phyloP scores from a whole-genome alignment of 192 early-diverging fungal genomes.

The Coemansia erecta region DNA sequence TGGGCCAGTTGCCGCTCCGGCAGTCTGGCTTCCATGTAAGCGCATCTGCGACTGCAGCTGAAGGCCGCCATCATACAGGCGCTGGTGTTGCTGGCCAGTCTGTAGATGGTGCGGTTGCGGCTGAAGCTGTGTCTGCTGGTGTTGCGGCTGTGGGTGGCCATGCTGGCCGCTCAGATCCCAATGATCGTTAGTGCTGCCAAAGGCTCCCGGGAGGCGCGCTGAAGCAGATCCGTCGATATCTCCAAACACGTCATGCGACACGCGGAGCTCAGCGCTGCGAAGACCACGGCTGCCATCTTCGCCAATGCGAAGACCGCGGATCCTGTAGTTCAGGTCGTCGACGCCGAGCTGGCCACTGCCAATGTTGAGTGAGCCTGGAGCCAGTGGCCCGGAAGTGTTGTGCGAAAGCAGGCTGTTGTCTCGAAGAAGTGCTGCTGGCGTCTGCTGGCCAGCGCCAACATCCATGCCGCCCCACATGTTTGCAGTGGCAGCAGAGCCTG shows the following conservation, averaged over 20 bases:
- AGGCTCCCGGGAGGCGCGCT: conserved; percentile 16
- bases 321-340: conserved; percentile 39
- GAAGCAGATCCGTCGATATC: conserved; percentile 30
- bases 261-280: conserved; percentile 44
- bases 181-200: conserved; percentile 30
- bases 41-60: conserved; percentile 25
- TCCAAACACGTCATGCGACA: conserved; percentile 37
- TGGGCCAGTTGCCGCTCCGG: conserved; percentile 7
- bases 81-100: conserved; percentile 8
- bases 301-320: conserved; percentile 33
- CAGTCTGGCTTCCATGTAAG: conserved; percentile 16
- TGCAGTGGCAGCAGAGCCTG: conserved; percentile 5
- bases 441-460: conserved; percentile 9
- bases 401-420: conserved; percentile 16
- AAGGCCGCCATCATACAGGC: conserved; percentile 12
- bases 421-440: conserved; percentile 13
- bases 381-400: conserved; percentile 7
- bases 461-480: conserved; percentile 28
- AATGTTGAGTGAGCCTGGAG: conserved; percentile 16
- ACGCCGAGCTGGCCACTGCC: conserved; percentile 12
- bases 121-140: conserved; percentile 1
- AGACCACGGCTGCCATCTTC: conserved; percentile 32
- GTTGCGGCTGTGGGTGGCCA: neutral
- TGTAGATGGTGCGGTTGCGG: neutral
- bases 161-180: conserved; percentile 28